phyloP scores from a whole-genome alignment of 2,329 filamentous ascomycete genomes.

The Raffaelea albimanens region DNA sequence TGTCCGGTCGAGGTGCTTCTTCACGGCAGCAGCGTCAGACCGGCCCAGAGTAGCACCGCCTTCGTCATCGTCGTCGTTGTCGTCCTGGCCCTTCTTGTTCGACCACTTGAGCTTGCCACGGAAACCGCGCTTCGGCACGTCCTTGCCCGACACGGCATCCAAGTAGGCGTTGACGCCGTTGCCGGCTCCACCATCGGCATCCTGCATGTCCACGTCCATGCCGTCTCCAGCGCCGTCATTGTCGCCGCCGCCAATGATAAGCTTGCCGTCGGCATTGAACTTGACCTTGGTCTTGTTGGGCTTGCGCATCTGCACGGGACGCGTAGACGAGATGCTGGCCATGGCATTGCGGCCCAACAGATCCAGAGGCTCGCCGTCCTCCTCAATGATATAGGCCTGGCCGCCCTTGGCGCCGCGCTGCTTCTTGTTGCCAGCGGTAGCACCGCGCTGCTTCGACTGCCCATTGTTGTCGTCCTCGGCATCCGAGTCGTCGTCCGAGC shows the following conservation, averaged over 20 bases:
- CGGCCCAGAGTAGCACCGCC: conserved; percentile 35
- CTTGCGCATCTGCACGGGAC: conserved; percentile 58
- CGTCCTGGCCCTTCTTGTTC: conserved; percentile 43
- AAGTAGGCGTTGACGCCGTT: conserved; percentile 61
- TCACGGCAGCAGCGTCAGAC: conserved; percentile 33
- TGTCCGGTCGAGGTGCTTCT: conserved; percentile 23
- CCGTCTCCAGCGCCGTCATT: conserved; percentile 43
- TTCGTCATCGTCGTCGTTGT: conserved; percentile 30
- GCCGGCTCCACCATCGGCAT: conserved; percentile 25
- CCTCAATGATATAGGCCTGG: conserved; percentile 83
- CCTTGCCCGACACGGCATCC: conserved; percentile 57
- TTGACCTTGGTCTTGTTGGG: conserved; percentile 56
- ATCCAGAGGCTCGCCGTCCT: conserved; percentile 90
- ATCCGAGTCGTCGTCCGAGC: conserved; percentile 51
- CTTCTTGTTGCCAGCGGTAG: no score
- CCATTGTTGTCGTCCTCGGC: conserved; percentile 30
- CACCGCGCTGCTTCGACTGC: background rate
- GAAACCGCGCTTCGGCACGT: conserved; percentile 54
- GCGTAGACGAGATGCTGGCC: conserved; percentile 87
- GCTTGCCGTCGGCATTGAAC: conserved; percentile 68
- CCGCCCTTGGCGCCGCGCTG: conserved; percentile 46
- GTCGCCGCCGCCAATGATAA: conserved; percentile 57
- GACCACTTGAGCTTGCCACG: conserved; percentile 64
- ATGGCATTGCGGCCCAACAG: conserved; percentile 81
- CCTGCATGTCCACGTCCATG: conserved; percentile 48